Percentiles rank a stretch among this genome's conserved stretches.
Conservation (phyloP, 768 basidiomycete species). For the Xanthoconium stramineum region DNA sequence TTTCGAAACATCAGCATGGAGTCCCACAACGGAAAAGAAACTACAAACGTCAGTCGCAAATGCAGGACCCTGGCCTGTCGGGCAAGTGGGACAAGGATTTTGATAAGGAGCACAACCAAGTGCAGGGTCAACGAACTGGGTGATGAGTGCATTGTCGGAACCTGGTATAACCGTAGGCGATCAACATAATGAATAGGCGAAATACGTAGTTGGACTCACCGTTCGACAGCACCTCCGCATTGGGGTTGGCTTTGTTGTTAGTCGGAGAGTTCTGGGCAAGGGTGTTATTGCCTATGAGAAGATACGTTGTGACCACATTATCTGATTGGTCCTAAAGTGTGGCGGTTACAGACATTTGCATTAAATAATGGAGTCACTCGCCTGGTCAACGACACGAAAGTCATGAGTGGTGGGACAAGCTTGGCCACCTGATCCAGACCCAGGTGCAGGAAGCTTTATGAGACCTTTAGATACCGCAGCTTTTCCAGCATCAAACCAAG, state of each 20-base stretch:
- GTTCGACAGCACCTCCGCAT: slow-evolving; percentile 22
- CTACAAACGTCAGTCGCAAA: slow-evolving; percentile 23
- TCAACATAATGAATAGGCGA: not conserved
- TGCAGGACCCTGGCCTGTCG: slow-evolving; percentile 15
- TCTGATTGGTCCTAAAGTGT: slow-evolving; percentile 26
- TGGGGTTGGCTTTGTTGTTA: slow-evolving; percentile 24
- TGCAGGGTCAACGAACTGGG: slow-evolving; percentile 24
- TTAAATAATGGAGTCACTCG: not conserved
- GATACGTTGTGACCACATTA: slow-evolving; percentile 28
- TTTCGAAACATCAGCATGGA: not conserved
- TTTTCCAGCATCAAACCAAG: slow-evolving; percentile 23
- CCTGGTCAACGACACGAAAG: slow-evolving; percentile 29
- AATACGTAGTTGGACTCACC: slow-evolving; percentile 6
- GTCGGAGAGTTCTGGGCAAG: slow-evolving; percentile 26
- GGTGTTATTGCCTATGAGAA: slow-evolving; percentile 20
- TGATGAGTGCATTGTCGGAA: slow-evolving; percentile 27
- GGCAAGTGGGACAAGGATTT: slow-evolving; percentile 26
- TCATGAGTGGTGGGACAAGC: slow-evolving; percentile 26
- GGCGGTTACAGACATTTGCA: not conserved
- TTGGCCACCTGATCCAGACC: slow-evolving; percentile 18
- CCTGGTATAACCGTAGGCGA: slow-evolving; percentile 7
- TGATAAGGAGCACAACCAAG: slow-evolving; percentile 25
- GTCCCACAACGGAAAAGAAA: not conserved
- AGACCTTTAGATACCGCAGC: slow-evolving; percentile 20
- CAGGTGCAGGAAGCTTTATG: slow-evolving; percentile 19